These are phyloP conservation scores for Syzygium syzygioides DNA, from an alignment of 441 rosid species.

Conservation along the genomic window DNA sequence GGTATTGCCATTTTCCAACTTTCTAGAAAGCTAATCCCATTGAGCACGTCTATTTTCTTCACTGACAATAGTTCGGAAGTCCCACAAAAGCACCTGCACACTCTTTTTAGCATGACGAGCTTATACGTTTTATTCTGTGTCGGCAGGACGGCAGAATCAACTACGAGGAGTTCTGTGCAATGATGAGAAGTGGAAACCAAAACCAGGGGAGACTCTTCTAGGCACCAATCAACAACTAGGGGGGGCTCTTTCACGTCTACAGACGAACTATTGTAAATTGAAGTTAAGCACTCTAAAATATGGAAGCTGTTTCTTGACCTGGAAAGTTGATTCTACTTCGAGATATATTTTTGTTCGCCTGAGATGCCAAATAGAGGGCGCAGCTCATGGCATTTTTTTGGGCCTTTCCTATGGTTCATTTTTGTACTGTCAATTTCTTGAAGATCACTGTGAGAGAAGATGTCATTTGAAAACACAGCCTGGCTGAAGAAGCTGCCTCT, in stretches of 20 bases:
- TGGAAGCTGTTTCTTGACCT: background rate
- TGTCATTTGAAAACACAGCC: background rate
- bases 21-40: background rate
- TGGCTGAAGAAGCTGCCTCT: background rate
- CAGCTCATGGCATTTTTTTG: background rate
- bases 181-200: conserved; percentile 69
- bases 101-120: no score
- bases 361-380: background rate
- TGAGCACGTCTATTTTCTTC: background rate
- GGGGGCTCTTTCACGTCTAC: background rate
- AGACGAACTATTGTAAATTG: background rate
- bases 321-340: background rate
- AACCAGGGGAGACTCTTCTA: conserved; percentile 43
- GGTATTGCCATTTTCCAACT: background rate
- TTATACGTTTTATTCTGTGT: background rate
- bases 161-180: conserved; percentile 50
- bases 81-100: background rate
- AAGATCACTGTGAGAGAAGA: background rate
- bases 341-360: background rate
- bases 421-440: background rate
- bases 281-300: background rate
- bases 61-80: background rate
- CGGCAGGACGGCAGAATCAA: conserved; percentile 64
- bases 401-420: background rate
- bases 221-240: background rate